Percentiles rank a stretch among this genome's conserved stretches.
These are phyloP conservation scores for Stephania japonica DNA, from an alignment of 164 flowering plant species.

Conservation along the genomic window DNA sequence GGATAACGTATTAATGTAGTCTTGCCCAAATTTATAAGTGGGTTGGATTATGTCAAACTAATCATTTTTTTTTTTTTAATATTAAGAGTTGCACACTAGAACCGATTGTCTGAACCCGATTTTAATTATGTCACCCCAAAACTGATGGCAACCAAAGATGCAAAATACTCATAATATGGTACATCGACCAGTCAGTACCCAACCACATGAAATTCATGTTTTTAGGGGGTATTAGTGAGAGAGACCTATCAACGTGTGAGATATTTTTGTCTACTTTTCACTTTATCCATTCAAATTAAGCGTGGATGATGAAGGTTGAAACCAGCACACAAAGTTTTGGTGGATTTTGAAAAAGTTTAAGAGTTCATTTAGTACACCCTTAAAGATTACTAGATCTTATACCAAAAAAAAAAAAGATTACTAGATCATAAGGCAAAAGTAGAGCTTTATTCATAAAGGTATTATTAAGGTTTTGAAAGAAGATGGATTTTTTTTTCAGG, in stretches of 20 bases:
- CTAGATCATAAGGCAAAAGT: background rate
- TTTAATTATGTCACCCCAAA: too few relatives aligned
- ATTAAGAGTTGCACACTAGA: too few relatives aligned
- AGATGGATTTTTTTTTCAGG: too few relatives aligned
- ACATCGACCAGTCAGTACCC: background rate
- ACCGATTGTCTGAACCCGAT: too few relatives aligned
- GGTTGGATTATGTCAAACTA: too few relatives aligned
- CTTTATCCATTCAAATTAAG: background rate
- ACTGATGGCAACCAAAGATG: too few relatives aligned
- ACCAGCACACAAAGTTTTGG: too few relatives aligned
- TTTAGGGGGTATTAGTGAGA: background rate
- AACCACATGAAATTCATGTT: background rate
- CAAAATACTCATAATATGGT: background rate
- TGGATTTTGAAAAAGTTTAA: too few relatives aligned
- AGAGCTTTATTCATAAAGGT: background rate
- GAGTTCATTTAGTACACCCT: background rate
- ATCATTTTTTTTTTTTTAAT: too few relatives aligned
- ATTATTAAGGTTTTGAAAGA: conserved; percentile 2
- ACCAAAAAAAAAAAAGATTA: too few relatives aligned
- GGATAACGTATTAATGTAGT: too few relatives aligned
- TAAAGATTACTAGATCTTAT: background rate
- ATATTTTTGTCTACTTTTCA: background rate
- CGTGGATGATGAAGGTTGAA: background rate
- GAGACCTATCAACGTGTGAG: background rate
- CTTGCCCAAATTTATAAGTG: too few relatives aligned